Percentiles rank a stretch among this genome's conserved stretches.
These are phyloP conservation scores for Umbelopsis isabellina DNA, from an alignment of 192 early-diverging fungal species.

Conservation along the genomic window DNA sequence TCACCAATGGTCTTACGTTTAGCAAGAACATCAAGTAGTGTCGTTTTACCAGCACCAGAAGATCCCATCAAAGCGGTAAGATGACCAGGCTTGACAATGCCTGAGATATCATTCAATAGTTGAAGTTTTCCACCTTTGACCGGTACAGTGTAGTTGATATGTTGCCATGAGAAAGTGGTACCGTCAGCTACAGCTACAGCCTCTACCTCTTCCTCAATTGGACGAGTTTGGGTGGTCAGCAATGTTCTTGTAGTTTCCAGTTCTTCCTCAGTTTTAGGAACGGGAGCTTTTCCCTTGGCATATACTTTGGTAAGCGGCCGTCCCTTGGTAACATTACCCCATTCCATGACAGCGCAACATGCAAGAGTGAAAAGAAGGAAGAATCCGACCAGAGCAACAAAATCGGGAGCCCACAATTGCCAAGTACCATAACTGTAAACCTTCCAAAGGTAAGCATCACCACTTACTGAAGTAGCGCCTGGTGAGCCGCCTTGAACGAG, in stretches of 20 bases:
- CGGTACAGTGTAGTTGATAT: constrained; percentile 72
- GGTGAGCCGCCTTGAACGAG: constrained; percentile 64
- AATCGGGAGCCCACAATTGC: constrained; percentile 59
- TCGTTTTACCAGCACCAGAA: constrained; percentile 76
- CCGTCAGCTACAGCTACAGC: constrained; percentile 41
- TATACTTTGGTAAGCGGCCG: constrained; percentile 52
- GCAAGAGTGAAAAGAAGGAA: constrained; percentile 46
- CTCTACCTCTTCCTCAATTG: constrained; percentile 34
- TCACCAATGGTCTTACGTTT: constrained; percentile 74
- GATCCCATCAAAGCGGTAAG: constrained; percentile 85
- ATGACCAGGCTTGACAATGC: constrained; percentile 60
- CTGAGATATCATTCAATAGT: constrained; percentile 65
- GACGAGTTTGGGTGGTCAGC: constrained; percentile 34
- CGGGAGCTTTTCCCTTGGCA: constrained; percentile 41
- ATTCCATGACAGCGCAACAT: constrained; percentile 58
- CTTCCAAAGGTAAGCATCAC: constrained; percentile 58
- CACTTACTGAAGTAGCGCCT: constrained; percentile 55
- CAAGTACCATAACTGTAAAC: constrained; percentile 57
- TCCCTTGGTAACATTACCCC: constrained; percentile 38
- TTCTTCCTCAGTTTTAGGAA: constrained; percentile 26
- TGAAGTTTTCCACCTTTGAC: constrained; percentile 62
- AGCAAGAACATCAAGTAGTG: constrained; percentile 72
- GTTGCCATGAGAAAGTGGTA: constrained; percentile 61
- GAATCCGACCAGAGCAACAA: constrained; percentile 58
- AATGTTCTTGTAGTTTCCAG: constrained; percentile 35